A percentile compares a stretch with the other conserved stretches of the same genome.
phyloP scores from a whole-genome alignment of 208 protist species.

The Lotmaria passim region DNA sequence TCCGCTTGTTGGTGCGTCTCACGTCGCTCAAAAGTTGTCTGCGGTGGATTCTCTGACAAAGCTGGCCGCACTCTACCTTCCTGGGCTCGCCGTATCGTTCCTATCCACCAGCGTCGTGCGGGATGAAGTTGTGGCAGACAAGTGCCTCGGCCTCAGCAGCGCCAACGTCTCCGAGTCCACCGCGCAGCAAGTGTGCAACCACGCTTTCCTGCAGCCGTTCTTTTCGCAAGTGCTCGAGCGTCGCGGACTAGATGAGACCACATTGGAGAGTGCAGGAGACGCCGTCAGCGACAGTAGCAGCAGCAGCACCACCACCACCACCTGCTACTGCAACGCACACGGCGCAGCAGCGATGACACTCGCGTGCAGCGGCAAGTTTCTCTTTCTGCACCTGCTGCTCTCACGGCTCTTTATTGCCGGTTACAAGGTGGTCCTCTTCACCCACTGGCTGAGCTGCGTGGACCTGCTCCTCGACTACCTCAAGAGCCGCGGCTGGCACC shows the following conservation, averaged over 20 bases:
- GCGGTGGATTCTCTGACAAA: background rate
- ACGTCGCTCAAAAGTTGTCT: background rate
- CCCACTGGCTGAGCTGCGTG: conserved; percentile 96
- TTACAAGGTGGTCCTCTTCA: conserved; percentile 97
- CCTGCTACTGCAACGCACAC: no score
- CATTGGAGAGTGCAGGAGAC: background rate
- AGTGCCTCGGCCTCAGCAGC: conserved; percentile 38
- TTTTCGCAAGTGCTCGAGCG: conserved; percentile 40
- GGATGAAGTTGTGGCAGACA: conserved; percentile 3
- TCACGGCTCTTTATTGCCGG: conserved; percentile 41
- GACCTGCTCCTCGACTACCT: conserved; percentile 95
- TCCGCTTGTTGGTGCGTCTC: background rate
- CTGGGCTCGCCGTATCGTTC: conserved; percentile 1
- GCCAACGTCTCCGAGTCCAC: conserved; percentile 47
- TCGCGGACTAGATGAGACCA: conserved; percentile 22
- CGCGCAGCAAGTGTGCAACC: conserved; percentile 65
- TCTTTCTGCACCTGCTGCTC: conserved; percentile 84
- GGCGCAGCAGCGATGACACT: conserved; percentile 44
- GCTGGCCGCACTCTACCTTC: conserved; percentile 9
- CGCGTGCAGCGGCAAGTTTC: conserved; percentile 93
- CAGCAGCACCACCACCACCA: no score
- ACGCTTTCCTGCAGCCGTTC: conserved; percentile 64
- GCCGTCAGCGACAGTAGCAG: conserved; percentile 44
- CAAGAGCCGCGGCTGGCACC: conserved; percentile 49
- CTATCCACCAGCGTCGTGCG: background rate